Percentiles rank a stretch among this genome's conserved stretches.
Conservation (phyloP, 2,329 filamentous ascomycete species). For the Atkinsonella texensis region DNA sequence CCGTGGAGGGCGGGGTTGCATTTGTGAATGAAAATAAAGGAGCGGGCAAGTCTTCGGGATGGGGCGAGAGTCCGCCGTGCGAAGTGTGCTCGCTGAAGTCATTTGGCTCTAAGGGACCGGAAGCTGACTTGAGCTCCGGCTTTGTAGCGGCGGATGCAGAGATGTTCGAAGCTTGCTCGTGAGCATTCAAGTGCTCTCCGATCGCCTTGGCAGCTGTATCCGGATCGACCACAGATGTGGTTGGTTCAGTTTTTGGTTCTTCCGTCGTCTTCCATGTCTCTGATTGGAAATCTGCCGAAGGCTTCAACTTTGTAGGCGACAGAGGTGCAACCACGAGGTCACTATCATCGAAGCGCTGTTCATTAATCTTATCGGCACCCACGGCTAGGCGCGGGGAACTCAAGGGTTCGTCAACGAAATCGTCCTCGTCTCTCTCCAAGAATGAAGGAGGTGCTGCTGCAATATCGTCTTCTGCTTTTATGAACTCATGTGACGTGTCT, state of each 20-base stretch:
- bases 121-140: slow-evolving; percentile 10
- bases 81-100: slow-evolving; percentile 9
- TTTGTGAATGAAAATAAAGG: slow-evolving; percentile 35
- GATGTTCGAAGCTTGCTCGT: not conserved
- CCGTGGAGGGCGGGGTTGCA: not conserved
- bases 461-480: slow-evolving; percentile 46
- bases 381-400: slow-evolving; percentile 55
- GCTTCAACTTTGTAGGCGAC: slow-evolving; percentile 34
- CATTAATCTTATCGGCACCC: slow-evolving; percentile 42
- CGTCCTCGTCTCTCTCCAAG: slow-evolving; percentile 48
- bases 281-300: slow-evolving; percentile 1
- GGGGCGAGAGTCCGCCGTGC: slow-evolving; percentile 31
- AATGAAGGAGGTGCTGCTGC: slow-evolving; percentile 18
- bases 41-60: slow-evolving; percentile 55
- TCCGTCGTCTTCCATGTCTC: slow-evolving; percentile 1
- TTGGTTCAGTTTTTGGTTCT: not conserved
- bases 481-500: slow-evolving; percentile 57
- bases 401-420: slow-evolving; percentile 68
- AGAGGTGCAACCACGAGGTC: slow-evolving; percentile 45
- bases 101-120: slow-evolving; percentile 5
- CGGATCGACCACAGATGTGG: not conserved
- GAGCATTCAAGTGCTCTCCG: not conserved
- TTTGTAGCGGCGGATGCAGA: not conserved
- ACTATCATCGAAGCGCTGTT: slow-evolving; percentile 40
- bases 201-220: slow-evolving; percentile 1